Evolutionary conservation across 2,329 filamentous ascomycete species (phyloP).

Genomic region (Verticillium klebahnii): DNA sequence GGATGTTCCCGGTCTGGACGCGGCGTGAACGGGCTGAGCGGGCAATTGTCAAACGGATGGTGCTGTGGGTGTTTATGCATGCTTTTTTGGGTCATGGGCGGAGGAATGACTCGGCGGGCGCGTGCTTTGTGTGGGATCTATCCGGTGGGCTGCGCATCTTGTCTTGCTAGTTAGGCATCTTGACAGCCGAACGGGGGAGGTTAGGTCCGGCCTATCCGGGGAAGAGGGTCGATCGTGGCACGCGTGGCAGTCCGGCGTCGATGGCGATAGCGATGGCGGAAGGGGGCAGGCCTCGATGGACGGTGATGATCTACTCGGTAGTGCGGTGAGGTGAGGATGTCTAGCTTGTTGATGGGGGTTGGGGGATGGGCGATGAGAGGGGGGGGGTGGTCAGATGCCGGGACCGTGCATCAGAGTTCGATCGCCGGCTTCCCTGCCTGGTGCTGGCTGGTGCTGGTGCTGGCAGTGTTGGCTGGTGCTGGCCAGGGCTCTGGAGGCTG

Average conservation of each 20-base stretch:
- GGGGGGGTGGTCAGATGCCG: neutral
- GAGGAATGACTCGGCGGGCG: neutral
- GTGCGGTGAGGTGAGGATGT: neutral
- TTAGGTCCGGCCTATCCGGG: neutral
- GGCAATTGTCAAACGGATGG: neutral
- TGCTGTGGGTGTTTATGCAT: neutral
- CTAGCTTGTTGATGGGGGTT: neutral
- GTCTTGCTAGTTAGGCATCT: neutral
- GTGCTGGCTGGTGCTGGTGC: neutral
- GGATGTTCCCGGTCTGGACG: neutral
- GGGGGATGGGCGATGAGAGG: neutral
- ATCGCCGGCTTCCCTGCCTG: neutral
- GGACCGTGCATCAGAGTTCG: neutral
- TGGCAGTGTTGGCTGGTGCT: neutral
- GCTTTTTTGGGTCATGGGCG: neutral
- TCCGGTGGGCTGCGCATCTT: neutral
- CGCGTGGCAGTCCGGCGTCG: neutral
- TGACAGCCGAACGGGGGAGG: neutral
- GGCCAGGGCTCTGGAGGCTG: neutral
- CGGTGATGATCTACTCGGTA: no score
- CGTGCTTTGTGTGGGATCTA: neutral
- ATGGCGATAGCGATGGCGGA: neutral
- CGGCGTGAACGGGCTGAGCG: neutral
- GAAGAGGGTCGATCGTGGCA: neutral
- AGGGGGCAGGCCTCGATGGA: neutral